A percentile compares a stretch with the other conserved stretches of the same genome.
These are phyloP conservation scores for Venturia pyrina DNA, from an alignment of 2,329 filamentous ascomycete species.

Conservation along the genomic window DNA sequence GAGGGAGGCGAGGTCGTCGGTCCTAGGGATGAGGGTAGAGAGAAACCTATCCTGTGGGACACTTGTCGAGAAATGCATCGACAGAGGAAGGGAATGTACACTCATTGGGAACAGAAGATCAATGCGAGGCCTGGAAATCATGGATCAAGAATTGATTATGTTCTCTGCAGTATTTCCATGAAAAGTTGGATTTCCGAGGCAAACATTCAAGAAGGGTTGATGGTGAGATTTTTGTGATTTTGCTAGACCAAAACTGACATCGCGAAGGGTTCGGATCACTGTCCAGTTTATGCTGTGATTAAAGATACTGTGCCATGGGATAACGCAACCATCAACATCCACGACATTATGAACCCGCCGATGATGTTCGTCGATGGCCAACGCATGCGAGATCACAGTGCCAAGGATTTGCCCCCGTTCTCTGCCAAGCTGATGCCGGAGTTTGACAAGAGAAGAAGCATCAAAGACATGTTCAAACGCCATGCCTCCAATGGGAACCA, in stretches of 20 bases:
- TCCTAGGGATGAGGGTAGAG: conserved; percentile 56
- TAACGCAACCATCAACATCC: conserved; percentile 42
- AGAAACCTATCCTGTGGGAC: conserved; percentile 69
- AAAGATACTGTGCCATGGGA: conserved; percentile 50
- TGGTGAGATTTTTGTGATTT: conserved; percentile 35
- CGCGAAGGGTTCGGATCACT: conserved; percentile 79
- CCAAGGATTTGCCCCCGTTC: conserved; percentile 57
- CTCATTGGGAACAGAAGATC: conserved; percentile 90
- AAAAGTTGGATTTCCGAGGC: conserved; percentile 69
- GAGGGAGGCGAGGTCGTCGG: conserved; percentile 60
- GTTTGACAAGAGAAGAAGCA: conserved; percentile 73
- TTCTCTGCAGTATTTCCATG: conserved; percentile 72
- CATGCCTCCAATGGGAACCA: conserved; percentile 10
- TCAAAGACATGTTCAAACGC: conserved; percentile 79
- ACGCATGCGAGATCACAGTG: conserved; percentile 55
- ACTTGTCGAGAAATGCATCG: conserved; percentile 75
- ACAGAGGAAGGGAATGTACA: conserved; percentile 80
- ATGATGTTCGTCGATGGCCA: conserved; percentile 61
- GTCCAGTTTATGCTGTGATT: conserved; percentile 74
- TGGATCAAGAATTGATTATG: conserved; percentile 86
- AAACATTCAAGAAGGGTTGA: conserved; percentile 85
- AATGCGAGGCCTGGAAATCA: conserved; percentile 95
- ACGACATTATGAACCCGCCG: conserved; percentile 68
- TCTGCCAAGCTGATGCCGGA: conserved; percentile 81
- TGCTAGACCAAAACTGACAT: not conserved